phyloP scores from a whole-genome alignment of 2,329 filamentous ascomycete genomes.

The Calonectria henricotiae region DNA sequence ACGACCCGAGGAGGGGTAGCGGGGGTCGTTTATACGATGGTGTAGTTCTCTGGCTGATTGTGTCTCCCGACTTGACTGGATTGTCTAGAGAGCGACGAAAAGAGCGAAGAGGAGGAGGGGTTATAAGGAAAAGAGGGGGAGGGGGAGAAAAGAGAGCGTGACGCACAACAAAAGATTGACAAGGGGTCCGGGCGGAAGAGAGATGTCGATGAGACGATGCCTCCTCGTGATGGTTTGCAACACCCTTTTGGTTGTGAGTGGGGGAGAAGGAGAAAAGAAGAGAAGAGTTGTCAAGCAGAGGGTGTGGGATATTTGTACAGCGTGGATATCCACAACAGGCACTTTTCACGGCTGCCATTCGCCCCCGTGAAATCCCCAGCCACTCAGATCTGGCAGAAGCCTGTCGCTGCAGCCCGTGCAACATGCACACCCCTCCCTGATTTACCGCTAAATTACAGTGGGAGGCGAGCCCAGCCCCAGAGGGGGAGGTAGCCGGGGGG shows the following conservation, averaged over 20 bases:
- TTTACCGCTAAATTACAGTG: slow-evolving; percentile 21
- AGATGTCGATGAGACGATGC: slow-evolving; percentile 66
- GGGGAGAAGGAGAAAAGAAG: slow-evolving; percentile 64
- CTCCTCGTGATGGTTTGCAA: slow-evolving; percentile 72
- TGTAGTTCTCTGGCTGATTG: slow-evolving; percentile 28
- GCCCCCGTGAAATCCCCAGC: slow-evolving; percentile 23
- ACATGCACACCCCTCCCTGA: slow-evolving; percentile 18
- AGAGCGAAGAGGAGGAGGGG: slow-evolving; percentile 61
- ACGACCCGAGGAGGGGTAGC: slow-evolving; percentile 28
- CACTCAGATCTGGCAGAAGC: slow-evolving; percentile 29
- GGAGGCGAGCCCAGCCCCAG: background rate
- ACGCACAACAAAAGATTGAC: slow-evolving; percentile 62
- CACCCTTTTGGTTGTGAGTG: slow-evolving; percentile 72
- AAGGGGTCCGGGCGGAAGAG: slow-evolving; percentile 72
- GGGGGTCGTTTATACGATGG: slow-evolving; percentile 33
- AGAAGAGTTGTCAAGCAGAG: slow-evolving; percentile 46
- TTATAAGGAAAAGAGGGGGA: slow-evolving; percentile 50
- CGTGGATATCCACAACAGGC: slow-evolving; percentile 30
- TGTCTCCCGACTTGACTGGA: slow-evolving; percentile 47
- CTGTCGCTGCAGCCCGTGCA: slow-evolving; percentile 9
- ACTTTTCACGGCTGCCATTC: slow-evolving; percentile 17
- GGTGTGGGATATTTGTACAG: slow-evolving; percentile 50
- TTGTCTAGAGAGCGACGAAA: slow-evolving; percentile 70
- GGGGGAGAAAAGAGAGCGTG: slow-evolving; percentile 57
- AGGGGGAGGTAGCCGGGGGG: background rate